These are phyloP conservation scores for Persicaria tinctoria DNA, from an alignment of 148 eudicot genomes.

Conservation along the genomic window DNA sequence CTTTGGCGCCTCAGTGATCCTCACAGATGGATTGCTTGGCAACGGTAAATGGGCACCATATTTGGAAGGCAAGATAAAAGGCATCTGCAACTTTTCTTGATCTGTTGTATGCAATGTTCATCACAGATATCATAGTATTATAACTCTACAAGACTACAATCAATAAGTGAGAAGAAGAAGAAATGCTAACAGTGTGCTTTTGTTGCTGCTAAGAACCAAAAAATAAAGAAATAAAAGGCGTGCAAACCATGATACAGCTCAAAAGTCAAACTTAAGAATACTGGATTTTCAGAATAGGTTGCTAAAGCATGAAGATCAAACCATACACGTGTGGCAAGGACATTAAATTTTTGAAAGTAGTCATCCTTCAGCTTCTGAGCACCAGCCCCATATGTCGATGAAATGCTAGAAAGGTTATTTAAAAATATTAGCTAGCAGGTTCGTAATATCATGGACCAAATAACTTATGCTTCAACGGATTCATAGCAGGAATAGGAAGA, in stretches of 20 bases:
- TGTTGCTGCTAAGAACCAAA: no score
- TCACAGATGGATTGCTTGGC: no score
- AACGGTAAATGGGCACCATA: no score
- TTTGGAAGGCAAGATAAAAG: no score
- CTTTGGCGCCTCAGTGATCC: no score
- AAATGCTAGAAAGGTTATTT: conserved; percentile 55
- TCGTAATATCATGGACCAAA: background rate
- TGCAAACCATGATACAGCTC: conserved; percentile 17
- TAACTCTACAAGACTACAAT: no score
- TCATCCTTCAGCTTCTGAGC: conserved; percentile 87
- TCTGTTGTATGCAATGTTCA: no score
- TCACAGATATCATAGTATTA: no score
- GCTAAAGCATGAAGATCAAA: background rate
- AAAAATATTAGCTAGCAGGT: background rate
- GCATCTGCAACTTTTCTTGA: no score
- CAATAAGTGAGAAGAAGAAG: no score
- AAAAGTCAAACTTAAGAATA: background rate
- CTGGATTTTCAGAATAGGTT: conserved; percentile 1
- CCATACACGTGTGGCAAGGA: conserved; percentile 72
- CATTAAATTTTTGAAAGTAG: conserved; percentile 86
- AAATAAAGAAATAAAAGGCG: no score
- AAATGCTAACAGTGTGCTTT: no score
- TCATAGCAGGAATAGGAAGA: background rate
- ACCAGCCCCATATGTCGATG: conserved; percentile 62
- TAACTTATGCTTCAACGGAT: background rate